Evolutionary conservation across 106 monocot species (phyloP), one percentile per base, ranked within the genome.

Genomic region (Narthecium ossifragum): DNA sequence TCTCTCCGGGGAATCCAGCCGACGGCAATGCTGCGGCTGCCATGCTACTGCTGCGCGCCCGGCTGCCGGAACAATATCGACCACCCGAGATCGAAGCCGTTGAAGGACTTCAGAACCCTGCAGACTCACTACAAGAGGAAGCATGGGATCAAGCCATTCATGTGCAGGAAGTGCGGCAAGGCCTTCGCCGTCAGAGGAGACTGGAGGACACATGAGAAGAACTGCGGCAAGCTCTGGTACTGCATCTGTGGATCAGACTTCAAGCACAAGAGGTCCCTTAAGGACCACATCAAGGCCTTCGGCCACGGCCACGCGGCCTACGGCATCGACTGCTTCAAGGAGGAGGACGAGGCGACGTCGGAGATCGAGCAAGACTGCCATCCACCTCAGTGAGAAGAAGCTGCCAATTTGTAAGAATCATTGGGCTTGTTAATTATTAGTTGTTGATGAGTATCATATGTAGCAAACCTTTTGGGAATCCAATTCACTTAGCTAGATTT

Each of bases 351-450:
- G 3, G 37, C 72, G 5, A 58, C 72, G 18, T 65, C 72, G 0
- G 65, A 72, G 64, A 65, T 72, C 13, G 72, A 72, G 29, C 72
- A 65, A 27, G 53, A 56, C 14, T 60, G 59, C 27, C 23, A 43
- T 43, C 23, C 39, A 17, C 43, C 41, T 40, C 59, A 60, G 55
- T n/a, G 55, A 33, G 30, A 51, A 4, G 23, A 37, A 37, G 11
- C 36, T 37, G 36, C 5, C 7, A 6, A 37, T 11, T 37, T n/a
- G n/a, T n/a, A n/a, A n/a, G n/a, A n/a, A n/a, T n/a, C n/a, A n/a
- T n/a, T n/a, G n/a, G n/a, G n/a, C n/a, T n/a, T n/a, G n/a, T n/a
- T n/a, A n/a, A n/a, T n/a, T n/a, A n/a, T n/a, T n/a, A n/a, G n/a
- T n/a, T n/a, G n/a, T n/a, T n/a, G n/a, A n/a, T n/a, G n/a, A n/a